Conservation (phyloP, 2,329 filamentous ascomycete species). For the Colletotrichum sp. region DNA sequence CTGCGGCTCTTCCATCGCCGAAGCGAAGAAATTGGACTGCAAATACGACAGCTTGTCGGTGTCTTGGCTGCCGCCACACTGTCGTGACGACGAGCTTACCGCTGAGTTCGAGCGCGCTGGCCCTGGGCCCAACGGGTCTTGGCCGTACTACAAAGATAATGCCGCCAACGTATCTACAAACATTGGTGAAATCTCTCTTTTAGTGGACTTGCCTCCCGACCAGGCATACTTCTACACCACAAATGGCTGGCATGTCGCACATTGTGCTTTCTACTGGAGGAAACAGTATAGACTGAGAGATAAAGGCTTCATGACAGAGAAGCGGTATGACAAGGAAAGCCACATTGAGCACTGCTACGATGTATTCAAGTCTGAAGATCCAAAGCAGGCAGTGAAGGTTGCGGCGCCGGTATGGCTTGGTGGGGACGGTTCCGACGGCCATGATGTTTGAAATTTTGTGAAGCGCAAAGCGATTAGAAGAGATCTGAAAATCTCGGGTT, state of each 20-base stretch:
- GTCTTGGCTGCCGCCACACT: neutral
- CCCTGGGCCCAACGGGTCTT: neutral
- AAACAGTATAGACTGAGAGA: neutral
- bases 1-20: neutral
- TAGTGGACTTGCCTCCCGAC: neutral
- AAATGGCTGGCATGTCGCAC: neutral
- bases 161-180: neutral
- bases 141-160: neutral
- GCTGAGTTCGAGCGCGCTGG: neutral
- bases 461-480: neutral
- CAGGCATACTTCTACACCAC: neutral
- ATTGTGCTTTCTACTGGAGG: neutral
- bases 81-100: neutral
- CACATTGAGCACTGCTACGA: neutral
- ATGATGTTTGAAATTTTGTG: neutral
- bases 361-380: neutral
- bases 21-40: neutral
- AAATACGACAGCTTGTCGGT: neutral
- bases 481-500: neutral
- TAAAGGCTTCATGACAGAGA: neutral
- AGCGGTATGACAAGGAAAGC: neutral
- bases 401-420: neutral
- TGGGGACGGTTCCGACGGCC: neutral
- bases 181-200: neutral
- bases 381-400: neutral